Evolutionary conservation across 352 stramenopile genomes (phyloP).

Genomic region (Phytophthora citrophthora): DNA sequence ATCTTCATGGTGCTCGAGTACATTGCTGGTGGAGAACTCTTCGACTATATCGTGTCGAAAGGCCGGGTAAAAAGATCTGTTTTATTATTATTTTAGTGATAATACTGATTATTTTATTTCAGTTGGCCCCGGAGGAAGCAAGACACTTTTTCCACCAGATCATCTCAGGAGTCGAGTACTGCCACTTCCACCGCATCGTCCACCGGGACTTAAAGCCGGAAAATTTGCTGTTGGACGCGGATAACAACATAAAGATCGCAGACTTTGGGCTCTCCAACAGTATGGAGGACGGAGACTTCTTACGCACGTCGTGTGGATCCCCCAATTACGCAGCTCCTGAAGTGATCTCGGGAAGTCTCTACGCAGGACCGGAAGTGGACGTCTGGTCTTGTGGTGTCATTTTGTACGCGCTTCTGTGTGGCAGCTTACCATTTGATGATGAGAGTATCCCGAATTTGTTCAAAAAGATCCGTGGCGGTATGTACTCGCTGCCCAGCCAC

Average conservation of each 20-base stretch:
- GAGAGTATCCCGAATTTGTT: constrained; percentile 99
- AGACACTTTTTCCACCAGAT: constrained; percentile 99
- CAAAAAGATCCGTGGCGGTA: constrained; percentile 98
- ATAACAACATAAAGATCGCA: constrained; percentile 99
- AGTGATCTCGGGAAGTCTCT: constrained; percentile 98
- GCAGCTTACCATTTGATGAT: constrained; percentile 98
- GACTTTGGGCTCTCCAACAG: constrained; percentile 99
- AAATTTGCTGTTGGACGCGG: constrained; percentile 97
- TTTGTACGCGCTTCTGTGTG: constrained; percentile 98
- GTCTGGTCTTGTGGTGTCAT: constrained; percentile 99
- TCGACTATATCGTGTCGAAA: constrained; percentile 99
- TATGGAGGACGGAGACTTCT: constrained; percentile 98
- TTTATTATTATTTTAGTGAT: constrained; percentile 8
- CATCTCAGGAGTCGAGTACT: constrained; percentile 99
- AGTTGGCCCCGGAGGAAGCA: constrained; percentile 97
- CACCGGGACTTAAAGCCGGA: constrained; percentile 99
- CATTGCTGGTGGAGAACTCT: constrained; percentile 93
- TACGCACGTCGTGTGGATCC: constrained; percentile 97
- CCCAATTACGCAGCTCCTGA: constrained; percentile 99
- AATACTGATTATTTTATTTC: constrained; percentile 30
- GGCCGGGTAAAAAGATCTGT: constrained; percentile 63
- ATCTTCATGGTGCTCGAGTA: constrained; percentile 97
- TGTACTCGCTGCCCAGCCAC: constrained; percentile 98
- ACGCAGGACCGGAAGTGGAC: constrained; percentile 98
- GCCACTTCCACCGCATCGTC: constrained; percentile 99